Evolutionary conservation across 1,284 basidiomycete species (phyloP).

Genomic region (Farysia itapuensis): DNA sequence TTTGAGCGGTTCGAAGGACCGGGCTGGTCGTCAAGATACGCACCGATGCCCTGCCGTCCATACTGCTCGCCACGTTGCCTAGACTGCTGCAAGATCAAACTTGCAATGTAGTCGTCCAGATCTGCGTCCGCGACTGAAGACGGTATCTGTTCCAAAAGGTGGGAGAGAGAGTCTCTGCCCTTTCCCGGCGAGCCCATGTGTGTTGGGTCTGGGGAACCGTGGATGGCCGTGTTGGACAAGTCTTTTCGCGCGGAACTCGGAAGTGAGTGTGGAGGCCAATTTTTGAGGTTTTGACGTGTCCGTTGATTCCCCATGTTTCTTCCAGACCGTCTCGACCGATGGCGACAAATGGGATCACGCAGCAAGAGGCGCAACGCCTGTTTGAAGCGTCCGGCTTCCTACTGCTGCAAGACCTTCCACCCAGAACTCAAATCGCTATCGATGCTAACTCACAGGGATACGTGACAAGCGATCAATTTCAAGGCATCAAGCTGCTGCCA

Average conservation of each 20-base stretch:
- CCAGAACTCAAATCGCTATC: constrained; percentile 12
- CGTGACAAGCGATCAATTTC: constrained; percentile 20
- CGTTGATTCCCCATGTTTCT: too few species aligned
- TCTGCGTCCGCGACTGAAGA: constrained; percentile 9
- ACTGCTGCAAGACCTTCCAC: constrained; percentile 13
- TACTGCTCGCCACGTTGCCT: constrained; percentile 1
- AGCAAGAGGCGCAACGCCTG: not conserved
- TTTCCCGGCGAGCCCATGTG: too few species aligned
- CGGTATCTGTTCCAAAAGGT: not conserved
- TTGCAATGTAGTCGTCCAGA: constrained; percentile 35
- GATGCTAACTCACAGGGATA: constrained; percentile 18
- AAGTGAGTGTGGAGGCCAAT: too few species aligned
- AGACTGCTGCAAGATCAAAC: constrained; percentile 22
- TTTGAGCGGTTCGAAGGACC: not conserved
- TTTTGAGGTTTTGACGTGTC: too few species aligned
- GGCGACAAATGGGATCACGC: too few species aligned
- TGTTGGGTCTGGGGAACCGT: too few species aligned
- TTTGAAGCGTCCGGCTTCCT: constrained; percentile 1
- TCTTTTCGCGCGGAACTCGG: constrained; percentile 5
- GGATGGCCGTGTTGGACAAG: too few species aligned
- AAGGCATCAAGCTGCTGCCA: constrained; percentile 23
- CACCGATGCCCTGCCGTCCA: not conserved
- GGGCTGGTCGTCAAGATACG: not conserved
- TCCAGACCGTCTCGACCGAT: too few species aligned
- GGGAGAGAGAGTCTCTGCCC: too few species aligned